These are phyloP conservation scores for Penicillium lividum DNA, from an alignment of 495 filamentous ascomycete genomes.

Conservation along the genomic window DNA sequence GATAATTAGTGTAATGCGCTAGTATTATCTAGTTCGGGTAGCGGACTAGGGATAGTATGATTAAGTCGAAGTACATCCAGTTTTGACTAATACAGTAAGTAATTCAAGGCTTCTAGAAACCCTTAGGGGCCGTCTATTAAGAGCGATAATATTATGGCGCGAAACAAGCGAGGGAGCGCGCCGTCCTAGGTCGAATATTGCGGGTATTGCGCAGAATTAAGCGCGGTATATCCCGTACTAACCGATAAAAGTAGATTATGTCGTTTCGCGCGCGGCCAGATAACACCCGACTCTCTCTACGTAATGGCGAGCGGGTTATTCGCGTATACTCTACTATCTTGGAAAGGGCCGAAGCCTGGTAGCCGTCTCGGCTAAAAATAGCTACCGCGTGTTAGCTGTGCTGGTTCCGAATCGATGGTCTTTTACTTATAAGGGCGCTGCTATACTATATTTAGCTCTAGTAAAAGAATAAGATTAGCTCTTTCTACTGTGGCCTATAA, in stretches of 20 bases:
- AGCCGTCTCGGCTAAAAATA: slow-evolving; percentile 35
- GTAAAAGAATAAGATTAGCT: not conserved
- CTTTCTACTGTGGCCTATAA: not conserved
- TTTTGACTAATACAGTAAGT: not conserved
- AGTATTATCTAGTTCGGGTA: slow-evolving; percentile 1
- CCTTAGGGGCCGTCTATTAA: slow-evolving; percentile 24
- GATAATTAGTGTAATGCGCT: not conserved
- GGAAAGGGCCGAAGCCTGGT: slow-evolving; percentile 31
- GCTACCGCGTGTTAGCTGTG: slow-evolving; percentile 9
- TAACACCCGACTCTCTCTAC: slow-evolving; percentile 24
- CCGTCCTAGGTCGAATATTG: slow-evolving; percentile 2
- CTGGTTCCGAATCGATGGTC: not conserved
- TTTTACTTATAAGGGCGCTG: slow-evolving; percentile 22
- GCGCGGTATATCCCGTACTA: slow-evolving; percentile 26
- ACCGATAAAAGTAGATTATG: slow-evolving; percentile 35
- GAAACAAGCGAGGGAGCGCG: slow-evolving; percentile 16
- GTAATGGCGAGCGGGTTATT: slow-evolving; percentile 35
- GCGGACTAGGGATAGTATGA: not conserved
- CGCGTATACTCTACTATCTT: slow-evolving; percentile 36
- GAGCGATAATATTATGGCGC: slow-evolving; percentile 18
- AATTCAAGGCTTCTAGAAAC: slow-evolving; percentile 25
- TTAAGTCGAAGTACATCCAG: slow-evolving; percentile 2
- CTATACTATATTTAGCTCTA: slow-evolving; percentile 21
- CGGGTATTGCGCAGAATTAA: not conserved
- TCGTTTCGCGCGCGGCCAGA: slow-evolving; percentile 29